Percentiles rank a stretch among this genome's conserved stretches.
These are phyloP conservation scores for Heliamphora exappendiculata DNA, from an alignment of 148 eudicot genomes.

Conservation along the genomic window DNA sequence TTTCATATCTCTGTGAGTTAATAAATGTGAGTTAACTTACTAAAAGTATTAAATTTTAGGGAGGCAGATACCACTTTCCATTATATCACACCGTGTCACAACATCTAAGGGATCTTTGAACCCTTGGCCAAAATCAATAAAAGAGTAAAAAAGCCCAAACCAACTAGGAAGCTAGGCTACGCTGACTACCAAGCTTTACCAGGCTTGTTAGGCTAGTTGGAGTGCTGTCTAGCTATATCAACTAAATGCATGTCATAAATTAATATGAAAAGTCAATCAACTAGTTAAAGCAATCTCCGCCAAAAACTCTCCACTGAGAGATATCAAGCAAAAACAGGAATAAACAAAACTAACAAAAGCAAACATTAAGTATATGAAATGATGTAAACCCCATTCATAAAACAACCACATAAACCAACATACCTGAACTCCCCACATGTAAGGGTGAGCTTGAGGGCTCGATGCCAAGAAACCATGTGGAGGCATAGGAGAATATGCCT, in stretches of 20 bases:
- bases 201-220: neutral
- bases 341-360: neutral
- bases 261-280: neutral
- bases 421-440: slow-evolving; percentile 99
- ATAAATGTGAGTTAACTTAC: too few relatives aligned
- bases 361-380: neutral
- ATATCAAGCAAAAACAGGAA: neutral
- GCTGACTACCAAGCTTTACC: neutral
- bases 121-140: neutral
- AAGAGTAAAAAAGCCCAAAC: neutral
- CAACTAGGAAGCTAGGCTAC: neutral
- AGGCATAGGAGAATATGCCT: slow-evolving; percentile 96
- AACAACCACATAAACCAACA: neutral
- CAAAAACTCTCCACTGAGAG: neutral
- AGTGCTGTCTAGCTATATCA: too few relatives aligned
- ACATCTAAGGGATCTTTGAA: neutral
- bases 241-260: neutral
- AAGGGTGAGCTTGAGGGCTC: slow-evolving; percentile 92
- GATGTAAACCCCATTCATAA: neutral
- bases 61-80: neutral
- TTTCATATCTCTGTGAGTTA: too few relatives aligned
- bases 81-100: neutral
- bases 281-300: neutral
- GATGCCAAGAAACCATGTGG: slow-evolving; percentile 86
- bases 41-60: neutral